These are phyloP conservation scores for Grammothele lineata DNA, from an alignment of 768 basidiomycete genomes.

Conservation along the genomic window DNA sequence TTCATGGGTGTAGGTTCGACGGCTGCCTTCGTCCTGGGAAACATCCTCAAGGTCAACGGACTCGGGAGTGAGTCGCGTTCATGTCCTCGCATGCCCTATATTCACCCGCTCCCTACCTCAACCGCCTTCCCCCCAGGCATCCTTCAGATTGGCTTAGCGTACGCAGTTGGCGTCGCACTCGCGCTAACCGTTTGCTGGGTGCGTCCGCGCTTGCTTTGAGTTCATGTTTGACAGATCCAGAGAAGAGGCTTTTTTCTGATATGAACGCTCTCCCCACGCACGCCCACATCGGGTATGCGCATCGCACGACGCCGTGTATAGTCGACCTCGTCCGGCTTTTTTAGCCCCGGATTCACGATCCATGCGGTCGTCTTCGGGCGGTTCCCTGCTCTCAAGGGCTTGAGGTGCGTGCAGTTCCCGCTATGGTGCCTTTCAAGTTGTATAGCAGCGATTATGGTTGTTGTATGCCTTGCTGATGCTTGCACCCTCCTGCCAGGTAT, in stretches of 20 bases:
- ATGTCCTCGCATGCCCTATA: not conserved
- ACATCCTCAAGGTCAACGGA: slow-evolving; percentile 18
- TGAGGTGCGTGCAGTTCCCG: too few relatives aligned
- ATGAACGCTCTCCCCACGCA: not conserved
- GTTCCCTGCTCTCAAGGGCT: slow-evolving; percentile 48
- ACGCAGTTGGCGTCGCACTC: slow-evolving; percentile 35
- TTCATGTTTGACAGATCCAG: not conserved
- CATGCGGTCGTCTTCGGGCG: slow-evolving; percentile 48
- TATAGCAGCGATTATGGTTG: too few relatives aligned
- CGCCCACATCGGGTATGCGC: not conserved
- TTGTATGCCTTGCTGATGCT: too few relatives aligned
- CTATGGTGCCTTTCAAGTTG: too few relatives aligned
- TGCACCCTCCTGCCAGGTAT: too few relatives aligned
- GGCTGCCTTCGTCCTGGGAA: slow-evolving; percentile 27
- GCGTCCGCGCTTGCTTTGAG: not conserved
- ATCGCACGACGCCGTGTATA: not conserved
- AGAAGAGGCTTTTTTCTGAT: too few relatives aligned
- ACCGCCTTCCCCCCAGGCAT: too few relatives aligned
- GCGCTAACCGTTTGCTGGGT: slow-evolving; percentile 27
- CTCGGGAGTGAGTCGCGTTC: slow-evolving; percentile 27
- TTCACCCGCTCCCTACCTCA: not conserved
- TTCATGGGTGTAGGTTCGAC: slow-evolving; percentile 29
- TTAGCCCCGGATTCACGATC: slow-evolving; percentile 55
- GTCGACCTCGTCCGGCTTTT: slow-evolving; percentile 36
- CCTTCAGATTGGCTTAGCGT: slow-evolving; percentile 32